Evolutionary conservation across 805 yeast genomes (phyloP).

Genomic region (Maudiozyma saulgeensis): DNA sequence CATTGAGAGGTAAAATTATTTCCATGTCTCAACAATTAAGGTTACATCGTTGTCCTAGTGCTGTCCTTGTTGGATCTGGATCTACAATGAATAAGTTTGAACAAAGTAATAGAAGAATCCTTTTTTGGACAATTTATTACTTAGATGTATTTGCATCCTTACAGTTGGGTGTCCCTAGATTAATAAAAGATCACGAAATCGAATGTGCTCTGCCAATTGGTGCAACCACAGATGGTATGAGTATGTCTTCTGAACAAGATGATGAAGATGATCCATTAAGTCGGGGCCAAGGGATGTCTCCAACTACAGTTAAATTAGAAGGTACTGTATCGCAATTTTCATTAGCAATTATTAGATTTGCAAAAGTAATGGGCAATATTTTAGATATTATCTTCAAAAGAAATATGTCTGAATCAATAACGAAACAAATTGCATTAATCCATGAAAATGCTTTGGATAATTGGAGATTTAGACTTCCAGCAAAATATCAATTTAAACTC

Average conservation of each 20-base stretch:
- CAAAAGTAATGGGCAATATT: constrained; percentile 64
- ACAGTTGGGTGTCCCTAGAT: constrained; percentile 73
- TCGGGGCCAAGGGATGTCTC: constrained; percentile 26
- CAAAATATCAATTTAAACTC: constrained; percentile 49
- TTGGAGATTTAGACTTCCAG: constrained; percentile 69
- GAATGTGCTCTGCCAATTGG: constrained; percentile 78
- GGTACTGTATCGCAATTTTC: constrained; percentile 63
- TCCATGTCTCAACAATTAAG: constrained; percentile 82
- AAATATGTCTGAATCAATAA: constrained; percentile 27
- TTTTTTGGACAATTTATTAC: constrained; percentile 78
- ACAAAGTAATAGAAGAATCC: constrained; percentile 72
- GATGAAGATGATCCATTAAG: constrained; percentile 46
- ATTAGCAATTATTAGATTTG: constrained; percentile 54
- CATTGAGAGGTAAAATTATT: constrained; percentile 62
- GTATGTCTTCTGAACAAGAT: constrained; percentile 20
- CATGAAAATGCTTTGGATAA: constrained; percentile 64
- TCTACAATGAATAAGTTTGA: constrained; percentile 55
- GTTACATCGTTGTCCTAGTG: constrained; percentile 79
- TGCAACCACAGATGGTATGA: constrained; percentile 29
- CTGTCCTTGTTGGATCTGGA: constrained; percentile 60
- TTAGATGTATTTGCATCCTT: constrained; percentile 69
- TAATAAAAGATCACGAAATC: constrained; percentile 69
- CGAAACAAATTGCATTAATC: constrained; percentile 24
- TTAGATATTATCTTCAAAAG: constrained; percentile 64
- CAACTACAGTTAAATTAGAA: constrained; percentile 42